phyloP scores from a whole-genome alignment of 2,329 filamentous ascomycete genomes.

The Phyllosticta ampelicida region DNA sequence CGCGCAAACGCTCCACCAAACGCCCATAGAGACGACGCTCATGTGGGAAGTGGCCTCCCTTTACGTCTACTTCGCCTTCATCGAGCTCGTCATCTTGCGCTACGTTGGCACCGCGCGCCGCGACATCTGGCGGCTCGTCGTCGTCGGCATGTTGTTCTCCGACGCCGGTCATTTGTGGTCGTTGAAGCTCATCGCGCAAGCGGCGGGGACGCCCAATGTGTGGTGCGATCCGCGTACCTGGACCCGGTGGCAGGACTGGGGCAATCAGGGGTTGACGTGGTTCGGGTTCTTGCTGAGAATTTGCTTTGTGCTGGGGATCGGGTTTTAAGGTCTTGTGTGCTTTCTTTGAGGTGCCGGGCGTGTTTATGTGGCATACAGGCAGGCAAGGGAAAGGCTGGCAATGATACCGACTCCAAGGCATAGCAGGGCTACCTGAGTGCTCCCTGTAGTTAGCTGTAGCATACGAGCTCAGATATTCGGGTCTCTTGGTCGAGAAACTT shows the following conservation, averaged over 20 bases:
- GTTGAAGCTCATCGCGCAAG: constrained; percentile 13
- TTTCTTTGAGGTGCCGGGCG: background rate
- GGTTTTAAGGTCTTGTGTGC: constrained; percentile 14
- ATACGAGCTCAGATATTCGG: no score
- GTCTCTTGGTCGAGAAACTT: no score
- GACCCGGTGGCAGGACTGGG: constrained; percentile 18
- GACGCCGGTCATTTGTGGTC: constrained; percentile 18
- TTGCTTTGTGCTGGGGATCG: constrained; percentile 16
- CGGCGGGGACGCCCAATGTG: constrained; percentile 13
- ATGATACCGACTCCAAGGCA: no score
- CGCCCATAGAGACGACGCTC: constrained; percentile 19
- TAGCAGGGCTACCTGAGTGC: no score
- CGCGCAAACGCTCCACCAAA: constrained; percentile 10
- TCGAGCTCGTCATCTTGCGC: constrained; percentile 19
- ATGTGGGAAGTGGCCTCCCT: constrained; percentile 19
- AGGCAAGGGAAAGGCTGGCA: no score
- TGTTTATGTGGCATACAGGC: no score
- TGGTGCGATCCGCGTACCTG: constrained; percentile 12
- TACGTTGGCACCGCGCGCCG: constrained; percentile 15
- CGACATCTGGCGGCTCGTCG: constrained; percentile 18
- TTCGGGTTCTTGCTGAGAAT: constrained; percentile 16
- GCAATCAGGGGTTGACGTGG: constrained; percentile 23
- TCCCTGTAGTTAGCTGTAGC: no score
- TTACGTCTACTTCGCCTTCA: constrained; percentile 20
- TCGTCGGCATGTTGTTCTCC: constrained; percentile 14